Evolutionary conservation across 208 protist species (phyloP).

Genomic region (Leishmania martiniquensis): DNA sequence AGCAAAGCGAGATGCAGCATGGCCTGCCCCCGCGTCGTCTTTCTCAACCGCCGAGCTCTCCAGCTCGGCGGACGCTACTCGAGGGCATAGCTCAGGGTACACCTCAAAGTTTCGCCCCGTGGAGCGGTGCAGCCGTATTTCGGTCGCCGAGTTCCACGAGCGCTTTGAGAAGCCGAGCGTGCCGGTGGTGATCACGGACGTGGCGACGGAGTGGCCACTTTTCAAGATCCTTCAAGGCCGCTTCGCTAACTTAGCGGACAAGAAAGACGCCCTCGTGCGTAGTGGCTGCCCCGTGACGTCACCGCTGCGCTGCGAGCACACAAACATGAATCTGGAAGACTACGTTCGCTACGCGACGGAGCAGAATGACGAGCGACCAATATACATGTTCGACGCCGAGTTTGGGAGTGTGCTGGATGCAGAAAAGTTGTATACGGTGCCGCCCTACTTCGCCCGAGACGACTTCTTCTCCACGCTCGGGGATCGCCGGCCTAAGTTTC

Average conservation of each 20-base stretch:
- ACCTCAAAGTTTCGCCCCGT: slow-evolving; percentile 71
- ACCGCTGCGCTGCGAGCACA: slow-evolving; percentile 88
- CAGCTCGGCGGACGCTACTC: not conserved
- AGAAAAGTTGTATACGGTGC: slow-evolving; percentile 80
- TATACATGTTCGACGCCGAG: slow-evolving; percentile 93
- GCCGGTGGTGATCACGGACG: slow-evolving; percentile 77
- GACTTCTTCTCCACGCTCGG: slow-evolving; percentile 87
- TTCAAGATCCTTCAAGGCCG: slow-evolving; percentile 72
- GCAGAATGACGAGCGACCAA: slow-evolving; percentile 86
- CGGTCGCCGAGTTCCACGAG: slow-evolving; percentile 67
- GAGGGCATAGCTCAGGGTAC: slow-evolving; percentile 37
- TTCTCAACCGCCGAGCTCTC: not conserved
- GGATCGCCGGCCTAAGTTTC: slow-evolving; percentile 72
- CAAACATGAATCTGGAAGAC: slow-evolving; percentile 82
- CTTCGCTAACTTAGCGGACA: slow-evolving; percentile 63
- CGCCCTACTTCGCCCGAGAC: slow-evolving; percentile 75
- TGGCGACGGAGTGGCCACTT: slow-evolving; percentile 84
- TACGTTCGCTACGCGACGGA: slow-evolving; percentile 82
- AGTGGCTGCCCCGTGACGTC: slow-evolving; percentile 37
- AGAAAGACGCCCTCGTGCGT: slow-evolving; percentile 53
- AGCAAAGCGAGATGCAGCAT: slow-evolving; percentile 26
- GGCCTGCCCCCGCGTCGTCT: not conserved
- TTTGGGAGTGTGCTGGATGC: slow-evolving; percentile 63
- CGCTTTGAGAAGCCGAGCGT: slow-evolving; percentile 70
- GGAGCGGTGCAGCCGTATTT: slow-evolving; percentile 53